Evolutionary conservation across 805 yeast genomes (phyloP).

Genomic region (Starmera quercuum): DNA sequence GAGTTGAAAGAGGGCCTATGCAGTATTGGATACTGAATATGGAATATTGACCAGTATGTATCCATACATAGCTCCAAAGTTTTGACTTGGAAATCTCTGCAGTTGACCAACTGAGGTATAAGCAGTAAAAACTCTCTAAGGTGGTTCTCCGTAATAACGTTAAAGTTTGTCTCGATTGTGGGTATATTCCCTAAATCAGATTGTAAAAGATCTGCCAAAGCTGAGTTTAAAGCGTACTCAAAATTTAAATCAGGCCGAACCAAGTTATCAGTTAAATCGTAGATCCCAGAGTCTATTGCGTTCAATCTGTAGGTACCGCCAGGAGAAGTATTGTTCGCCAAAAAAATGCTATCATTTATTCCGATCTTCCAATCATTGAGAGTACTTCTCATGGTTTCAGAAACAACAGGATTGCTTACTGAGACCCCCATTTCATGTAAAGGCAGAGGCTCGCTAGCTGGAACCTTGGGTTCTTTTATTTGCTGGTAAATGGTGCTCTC

Average conservation of each 20-base stretch:
- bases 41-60: constrained; percentile 47
- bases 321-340: constrained; percentile 2
- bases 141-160: constrained; percentile 1
- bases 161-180: constrained; percentile 2
- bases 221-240: constrained; percentile 15
- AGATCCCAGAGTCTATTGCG: background rate
- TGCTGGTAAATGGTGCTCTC: background rate
- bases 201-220: constrained; percentile 2
- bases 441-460: background rate
- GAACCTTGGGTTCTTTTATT: background rate
- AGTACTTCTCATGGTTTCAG: constrained; percentile 10
- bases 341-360: constrained; percentile 4
- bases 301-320: background rate
- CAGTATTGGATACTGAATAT: constrained; percentile 35
- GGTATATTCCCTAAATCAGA: constrained; percentile 5
- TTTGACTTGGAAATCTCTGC: constrained; percentile 13
- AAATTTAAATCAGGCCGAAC: constrained; percentile 15
- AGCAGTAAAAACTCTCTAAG: background rate
- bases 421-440: constrained; percentile 12
- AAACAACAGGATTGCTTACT: constrained; percentile 10
- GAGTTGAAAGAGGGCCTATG: constrained; percentile 41
- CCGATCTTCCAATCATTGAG: constrained; percentile 3
- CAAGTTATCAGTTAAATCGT: constrained; percentile 9
- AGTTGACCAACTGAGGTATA: constrained; percentile 12
- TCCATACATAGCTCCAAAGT: constrained; percentile 18